Conservation (phyloP, 495 filamentous ascomycete species). For the Hypomontagnella submonticulosa region DNA sequence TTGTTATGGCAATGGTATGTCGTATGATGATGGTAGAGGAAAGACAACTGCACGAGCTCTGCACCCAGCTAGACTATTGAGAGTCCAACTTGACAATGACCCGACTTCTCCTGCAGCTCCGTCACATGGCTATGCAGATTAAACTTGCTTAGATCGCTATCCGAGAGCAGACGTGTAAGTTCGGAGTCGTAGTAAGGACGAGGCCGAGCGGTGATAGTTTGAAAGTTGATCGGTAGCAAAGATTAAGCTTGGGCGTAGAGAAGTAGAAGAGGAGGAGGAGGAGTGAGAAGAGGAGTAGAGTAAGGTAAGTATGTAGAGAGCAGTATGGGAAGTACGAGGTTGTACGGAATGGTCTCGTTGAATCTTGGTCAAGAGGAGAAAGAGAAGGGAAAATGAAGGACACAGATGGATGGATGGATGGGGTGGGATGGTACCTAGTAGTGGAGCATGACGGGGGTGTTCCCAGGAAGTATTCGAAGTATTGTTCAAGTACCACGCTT, state of each 20-base stretch:
- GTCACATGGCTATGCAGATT: constrained; percentile 46
- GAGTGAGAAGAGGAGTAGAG: neutral
- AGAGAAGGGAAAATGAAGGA: constrained; percentile 47
- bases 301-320: constrained; percentile 23
- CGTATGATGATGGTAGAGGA: constrained; percentile 34
- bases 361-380: constrained; percentile 47
- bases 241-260: neutral
- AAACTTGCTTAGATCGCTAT: neutral
- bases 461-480: constrained; percentile 29
- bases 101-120: constrained; percentile 50
- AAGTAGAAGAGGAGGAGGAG: neutral
- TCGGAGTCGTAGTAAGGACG: constrained; percentile 6
- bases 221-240: neutral
- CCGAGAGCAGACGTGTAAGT: constrained; percentile 6
- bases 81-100: constrained; percentile 50
- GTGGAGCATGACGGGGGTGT: constrained; percentile 46
- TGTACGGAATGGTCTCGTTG: constrained; percentile 41
- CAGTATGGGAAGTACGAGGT: constrained; percentile 41
- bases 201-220: constrained; percentile 1
- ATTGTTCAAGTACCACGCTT: constrained; percentile 28
- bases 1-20: constrained; percentile 25
- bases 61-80: constrained; percentile 49
- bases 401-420: constrained; percentile 40
- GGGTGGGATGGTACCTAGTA: constrained; percentile 48
- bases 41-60: constrained; percentile 47